Base-by-base conservation (phyloP, 1,139 yeast genomes). In the Zygosaccharomyces sapae region DNA sequence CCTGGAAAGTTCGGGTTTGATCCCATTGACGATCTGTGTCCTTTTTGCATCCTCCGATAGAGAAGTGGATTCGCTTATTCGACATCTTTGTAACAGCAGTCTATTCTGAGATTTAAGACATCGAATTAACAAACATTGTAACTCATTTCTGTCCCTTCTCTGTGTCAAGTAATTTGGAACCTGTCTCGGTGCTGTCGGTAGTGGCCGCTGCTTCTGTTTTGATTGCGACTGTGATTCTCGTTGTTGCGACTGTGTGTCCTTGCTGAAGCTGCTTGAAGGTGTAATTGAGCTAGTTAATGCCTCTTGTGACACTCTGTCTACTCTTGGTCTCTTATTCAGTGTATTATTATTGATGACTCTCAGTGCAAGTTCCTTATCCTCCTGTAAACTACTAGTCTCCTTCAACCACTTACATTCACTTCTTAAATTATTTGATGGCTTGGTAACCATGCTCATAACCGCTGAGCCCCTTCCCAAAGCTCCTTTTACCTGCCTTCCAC, bases 391-490 rank as follows among this genome's bases (percentile, higher is more conserved):
- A 2, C 27, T 43, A 1, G 62, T 49, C 22, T 60, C 66, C 48
- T 54, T 56, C 39, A 59, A 42, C 67, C 67, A 62, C 49, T 60
- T 60, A 45, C 58, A 62, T 46, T 62, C 65, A 43, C 65, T 55
- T 45, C 65, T 50, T n/a, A 62, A 48, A 42, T 60, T 62, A 47
- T 61, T 58, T 2, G 65, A 59, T 30, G 63, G 64, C 41, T 61
- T 61, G 10, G 55, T 30, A n/a, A 53, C 58, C 65, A 60, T 58
- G 36, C 42, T 35, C 20, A 25, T 27, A 24, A 19, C 31, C 43
- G 13, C 20, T 33, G 24, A 20, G 19, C 20, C 29, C 30, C 34
- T 38, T 41, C 10, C 7, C 22, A 16, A n/a, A 30, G 3, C 30
- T 24, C 38, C 36, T 20, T 22, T 20, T 16, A 16, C 18, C 13